A percentile compares a stretch with the other conserved stretches of the same genome.
These are phyloP conservation scores for Ganoderma sinense DNA, from an alignment of 1,284 basidiomycete genomes.

Conservation along the genomic window DNA sequence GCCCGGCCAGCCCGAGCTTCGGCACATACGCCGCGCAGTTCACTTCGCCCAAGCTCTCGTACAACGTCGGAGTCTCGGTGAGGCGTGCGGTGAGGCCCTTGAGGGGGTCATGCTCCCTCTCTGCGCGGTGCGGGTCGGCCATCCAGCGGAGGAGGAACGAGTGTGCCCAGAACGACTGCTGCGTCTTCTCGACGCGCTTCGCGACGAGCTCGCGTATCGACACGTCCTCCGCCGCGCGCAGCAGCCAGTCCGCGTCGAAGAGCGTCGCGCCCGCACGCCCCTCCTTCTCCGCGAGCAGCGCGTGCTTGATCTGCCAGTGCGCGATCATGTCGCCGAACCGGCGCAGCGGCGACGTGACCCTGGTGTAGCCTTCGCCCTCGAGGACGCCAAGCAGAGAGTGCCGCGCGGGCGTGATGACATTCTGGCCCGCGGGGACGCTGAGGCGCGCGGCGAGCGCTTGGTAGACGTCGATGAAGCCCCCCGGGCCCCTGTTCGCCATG, in stretches of 20 bases:
- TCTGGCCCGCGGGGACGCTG: slow-evolving; percentile 47
- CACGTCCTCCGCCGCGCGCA: slow-evolving; percentile 32
- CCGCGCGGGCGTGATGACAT: slow-evolving; percentile 59
- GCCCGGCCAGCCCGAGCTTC: slow-evolving; percentile 28
- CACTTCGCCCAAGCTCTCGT: slow-evolving; percentile 6
- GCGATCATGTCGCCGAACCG: slow-evolving; percentile 85
- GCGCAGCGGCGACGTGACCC: slow-evolving; percentile 90
- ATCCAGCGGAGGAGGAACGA: slow-evolving; percentile 42
- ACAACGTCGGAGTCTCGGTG: slow-evolving; percentile 5
- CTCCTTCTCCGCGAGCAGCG: slow-evolving; percentile 53
- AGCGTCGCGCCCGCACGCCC: slow-evolving; percentile 36
- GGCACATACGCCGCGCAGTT: slow-evolving; percentile 26
- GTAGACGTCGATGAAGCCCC: slow-evolving; percentile 51
- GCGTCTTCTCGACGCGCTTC: slow-evolving; percentile 41
- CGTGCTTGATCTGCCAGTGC: slow-evolving; percentile 96
- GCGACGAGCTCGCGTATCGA: slow-evolving; percentile 38
- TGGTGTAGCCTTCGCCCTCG: slow-evolving; percentile 77
- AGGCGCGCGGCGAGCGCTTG: slow-evolving; percentile 43
- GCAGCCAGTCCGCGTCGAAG: slow-evolving; percentile 55
- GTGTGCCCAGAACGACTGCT: slow-evolving; percentile 43
- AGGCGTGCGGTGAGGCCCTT: slow-evolving; percentile 33
- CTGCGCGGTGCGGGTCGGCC: slow-evolving; percentile 33
- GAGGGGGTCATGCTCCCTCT: slow-evolving; percentile 42
- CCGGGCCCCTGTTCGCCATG: slow-evolving; percentile 46
- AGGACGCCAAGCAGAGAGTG: slow-evolving; percentile 82